Evolutionary conservation across 73 alveolate genomes (phyloP), one percentile per base, ranked within the genome.

Genomic region (Paramecium sexaurelia): DNA sequence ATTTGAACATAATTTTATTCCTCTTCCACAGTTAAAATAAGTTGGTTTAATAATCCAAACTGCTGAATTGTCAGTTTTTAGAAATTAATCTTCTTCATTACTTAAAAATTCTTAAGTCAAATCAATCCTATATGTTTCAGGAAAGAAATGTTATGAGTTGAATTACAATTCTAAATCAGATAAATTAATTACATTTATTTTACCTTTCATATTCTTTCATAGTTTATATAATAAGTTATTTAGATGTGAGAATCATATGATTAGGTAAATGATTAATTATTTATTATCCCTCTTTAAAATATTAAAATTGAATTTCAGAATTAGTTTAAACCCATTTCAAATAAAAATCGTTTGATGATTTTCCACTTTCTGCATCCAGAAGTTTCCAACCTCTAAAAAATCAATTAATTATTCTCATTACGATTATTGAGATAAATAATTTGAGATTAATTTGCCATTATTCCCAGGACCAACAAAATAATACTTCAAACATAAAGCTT

Each of bases 291-390:
- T 87, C 93, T 66, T 87, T 66, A 41, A 87, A 87, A 41, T 47
- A 39, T 27, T 36, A 68, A 41, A 73, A 87, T 66, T 87, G 82
- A 39, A 87, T 87, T 68, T 87, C 93, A 55, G 84, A 27, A 68
- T 66, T 87, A 39, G 93, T 87, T 68, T 87, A 27, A 37, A 87
- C 93, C 93, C 93, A 87, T 45, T 87, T 87, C 56, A 87, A 45
- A 66, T 57, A 55, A 67, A 87, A 87, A 35, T 87, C 85, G 22
- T 73, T 87, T 55, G 89, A 87, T 26, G 85, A 36, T 55, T 67
- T 87, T 32, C 88, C 93, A 68, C 33, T 55, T 55, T 87, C 66
- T 45, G 29, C 36, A 67, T 87, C 93, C 27, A 87, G 40, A 17
- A 39, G 56, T 40, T 87, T 87, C 93, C 93, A 87, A n/a, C 93